Base-by-base conservation (phyloP, 495 filamentous ascomycete species). In the Parachaetomium inaequale region DNA sequence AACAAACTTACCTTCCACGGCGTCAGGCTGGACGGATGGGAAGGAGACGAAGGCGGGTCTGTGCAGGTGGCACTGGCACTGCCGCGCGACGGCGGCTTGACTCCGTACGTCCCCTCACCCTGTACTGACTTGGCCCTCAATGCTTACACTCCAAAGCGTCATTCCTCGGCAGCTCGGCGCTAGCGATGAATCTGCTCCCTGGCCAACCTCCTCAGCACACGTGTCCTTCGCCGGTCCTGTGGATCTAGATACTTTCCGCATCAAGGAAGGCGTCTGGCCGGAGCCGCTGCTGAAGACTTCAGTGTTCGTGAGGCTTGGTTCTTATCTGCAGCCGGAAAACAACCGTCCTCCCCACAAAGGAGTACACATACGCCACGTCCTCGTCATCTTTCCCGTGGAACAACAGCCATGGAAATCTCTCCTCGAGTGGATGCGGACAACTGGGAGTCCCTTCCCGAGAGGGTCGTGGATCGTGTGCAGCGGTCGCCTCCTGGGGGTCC, bases 401-500 rank as follows among this genome's bases (percentile, higher is more conserved):
- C 29, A 53, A 12, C 50, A 53, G 14, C 46, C 46, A 17, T 50
- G 46, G 46, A 50, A 29, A 15, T 50, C 46, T 28, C 46, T 50
- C 5, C 23, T 17, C 46, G 46, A 17, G 23, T 50, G 25, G 46
- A 50, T 50, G 46, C 46, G 46, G 17, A 34, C 28, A n/a, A 4
- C 50, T 6, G 29, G 29, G n/a, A 53, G 14, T 29, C 50, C 50
- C 17, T 53, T 53, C 14, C 50, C 50, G 1, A 53, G 14, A 21
- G 50, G 29, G 7, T 53, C 50, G n/a, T 53, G 50, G 50, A 53
- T 53, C n/a, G 29, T 21, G 11, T 53, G 50, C 50, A 53, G 50
- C n/a, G 50, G 50, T 36, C 50, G 50, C 15, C 28, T 53, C 50
- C 50, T 53, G 29, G 50, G 50, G n/a, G 17, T 53, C 50, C 49